Evolutionary conservation across 306 rosid genomes (phyloP).

Genomic region (Cucurbita argyrosperma): DNA sequence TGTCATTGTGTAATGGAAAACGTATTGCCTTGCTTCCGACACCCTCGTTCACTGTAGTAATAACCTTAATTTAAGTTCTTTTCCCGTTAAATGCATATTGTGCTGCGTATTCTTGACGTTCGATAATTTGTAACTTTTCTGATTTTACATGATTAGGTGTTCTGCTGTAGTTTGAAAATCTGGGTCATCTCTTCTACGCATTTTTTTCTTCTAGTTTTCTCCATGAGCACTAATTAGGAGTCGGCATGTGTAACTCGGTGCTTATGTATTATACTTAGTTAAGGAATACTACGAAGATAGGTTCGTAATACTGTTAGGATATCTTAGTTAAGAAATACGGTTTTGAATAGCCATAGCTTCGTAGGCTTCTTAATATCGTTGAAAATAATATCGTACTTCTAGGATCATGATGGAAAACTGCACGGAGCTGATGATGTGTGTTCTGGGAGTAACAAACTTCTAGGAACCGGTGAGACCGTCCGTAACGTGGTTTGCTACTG

Average conservation of each 20-base stretch:
- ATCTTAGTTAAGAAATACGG: neutral
- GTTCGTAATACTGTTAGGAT: neutral
- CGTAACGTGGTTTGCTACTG: neutral
- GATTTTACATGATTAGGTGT: neutral
- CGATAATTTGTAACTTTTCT: neutral
- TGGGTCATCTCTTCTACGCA: neutral
- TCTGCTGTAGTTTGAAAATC: neutral
- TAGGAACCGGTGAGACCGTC: neutral
- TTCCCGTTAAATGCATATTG: too few species aligned
- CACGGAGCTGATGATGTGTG: neutral
- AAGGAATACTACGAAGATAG: neutral
- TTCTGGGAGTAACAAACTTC: neutral
- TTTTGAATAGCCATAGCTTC: neutral
- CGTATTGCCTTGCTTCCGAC: neutral
- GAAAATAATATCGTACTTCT: neutral
- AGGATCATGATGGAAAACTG: neutral
- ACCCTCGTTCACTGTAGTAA: neutral
- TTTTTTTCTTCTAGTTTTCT: neutral
- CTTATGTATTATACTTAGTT: neutral
- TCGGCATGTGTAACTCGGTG: neutral
- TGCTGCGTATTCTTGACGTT: neutral
- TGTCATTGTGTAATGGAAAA: neutral
- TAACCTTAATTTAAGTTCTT: neutral
- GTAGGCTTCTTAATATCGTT: neutral
- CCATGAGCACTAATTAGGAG: neutral